Evolutionary conservation across 352 stramenopile species (phyloP).

Genomic region (Globisporangium yorkense): DNA sequence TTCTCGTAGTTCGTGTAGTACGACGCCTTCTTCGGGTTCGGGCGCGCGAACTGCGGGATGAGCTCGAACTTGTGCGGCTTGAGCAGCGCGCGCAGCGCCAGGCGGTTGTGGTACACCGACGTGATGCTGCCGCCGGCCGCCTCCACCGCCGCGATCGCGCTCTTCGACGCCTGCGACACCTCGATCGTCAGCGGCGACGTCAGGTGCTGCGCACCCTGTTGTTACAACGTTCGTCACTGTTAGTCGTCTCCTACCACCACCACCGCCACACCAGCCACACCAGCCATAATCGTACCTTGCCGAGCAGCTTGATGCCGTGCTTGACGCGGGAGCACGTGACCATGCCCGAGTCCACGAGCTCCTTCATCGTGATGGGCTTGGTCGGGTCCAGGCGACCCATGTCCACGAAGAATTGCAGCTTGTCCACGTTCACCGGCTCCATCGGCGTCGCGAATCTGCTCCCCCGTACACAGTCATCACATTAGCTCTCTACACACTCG

Average conservation of each 20-base stretch:
- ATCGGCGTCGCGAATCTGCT: conserved; percentile 82
- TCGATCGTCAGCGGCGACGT: conserved; percentile 92
- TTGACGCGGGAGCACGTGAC: conserved; percentile 91
- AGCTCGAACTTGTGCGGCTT: conserved; percentile 96
- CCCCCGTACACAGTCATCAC: background rate
- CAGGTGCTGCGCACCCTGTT: conserved; percentile 71
- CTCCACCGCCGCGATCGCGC: conserved; percentile 95
- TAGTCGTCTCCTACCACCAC: background rate
- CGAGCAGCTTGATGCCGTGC: conserved; percentile 95
- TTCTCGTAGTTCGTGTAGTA: conserved; percentile 97
- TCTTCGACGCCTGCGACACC: conserved; percentile 91
- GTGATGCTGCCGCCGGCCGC: conserved; percentile 91
- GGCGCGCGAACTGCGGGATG: conserved; percentile 90
- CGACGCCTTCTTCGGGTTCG: conserved; percentile 94
- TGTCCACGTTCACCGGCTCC: conserved; percentile 91
- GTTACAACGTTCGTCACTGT: background rate
- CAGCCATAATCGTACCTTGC: conserved; percentile 24
- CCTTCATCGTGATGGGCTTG: conserved; percentile 92
- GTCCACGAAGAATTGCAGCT: conserved; percentile 95
- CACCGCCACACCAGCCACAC: background rate
- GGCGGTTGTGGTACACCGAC: conserved; percentile 96
- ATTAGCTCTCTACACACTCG: background rate
- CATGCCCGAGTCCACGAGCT: conserved; percentile 82
- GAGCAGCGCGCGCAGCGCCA: conserved; percentile 92
- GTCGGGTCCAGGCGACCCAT: conserved; percentile 92